phyloP scores from a whole-genome alignment of 192 early-diverging fungal species.

The Podila epigama region DNA sequence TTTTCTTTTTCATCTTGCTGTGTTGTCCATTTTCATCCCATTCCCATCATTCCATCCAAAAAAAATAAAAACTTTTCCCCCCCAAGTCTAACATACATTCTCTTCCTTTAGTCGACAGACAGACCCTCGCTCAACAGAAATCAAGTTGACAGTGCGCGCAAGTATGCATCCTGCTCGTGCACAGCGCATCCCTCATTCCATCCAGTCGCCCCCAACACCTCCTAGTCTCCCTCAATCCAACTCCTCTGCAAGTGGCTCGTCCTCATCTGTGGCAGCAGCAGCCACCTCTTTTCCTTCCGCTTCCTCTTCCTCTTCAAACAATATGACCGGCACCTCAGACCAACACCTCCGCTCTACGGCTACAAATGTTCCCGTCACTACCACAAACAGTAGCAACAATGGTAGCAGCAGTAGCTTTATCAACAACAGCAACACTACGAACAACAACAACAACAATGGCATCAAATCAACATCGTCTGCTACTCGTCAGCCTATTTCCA shows the following conservation, averaged over 20 bases:
- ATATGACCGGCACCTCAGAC: background rate
- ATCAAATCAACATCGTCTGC: background rate
- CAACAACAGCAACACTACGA: slow-evolving; percentile 1
- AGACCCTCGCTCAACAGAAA: too few species aligned
- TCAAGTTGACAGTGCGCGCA: background rate
- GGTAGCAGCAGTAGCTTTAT: background rate
- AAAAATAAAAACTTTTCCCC: too few species aligned
- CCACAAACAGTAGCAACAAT: background rate
- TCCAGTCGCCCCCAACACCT: slow-evolving; percentile 34
- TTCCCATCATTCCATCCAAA: too few species aligned
- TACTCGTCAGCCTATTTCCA: slow-evolving; percentile 37
- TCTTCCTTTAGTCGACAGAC: background rate
- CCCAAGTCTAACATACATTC: too few species aligned
- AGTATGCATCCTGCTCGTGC: slow-evolving; percentile 23
- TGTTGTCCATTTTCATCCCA: background rate
- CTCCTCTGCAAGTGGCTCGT: slow-evolving; percentile 3
- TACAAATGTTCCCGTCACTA: background rate
- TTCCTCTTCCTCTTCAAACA: background rate
- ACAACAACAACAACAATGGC: slow-evolving; percentile 1
- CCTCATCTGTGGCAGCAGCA: too few species aligned
- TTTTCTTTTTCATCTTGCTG: background rate
- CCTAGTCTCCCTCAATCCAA: slow-evolving; percentile 27
- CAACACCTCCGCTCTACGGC: too few species aligned
- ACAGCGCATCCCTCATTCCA: slow-evolving; percentile 13
- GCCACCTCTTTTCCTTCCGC: slow-evolving; percentile 1